Evolutionary conservation across 345 rosid species (phyloP).

Genomic region (Populus tremula): DNA sequence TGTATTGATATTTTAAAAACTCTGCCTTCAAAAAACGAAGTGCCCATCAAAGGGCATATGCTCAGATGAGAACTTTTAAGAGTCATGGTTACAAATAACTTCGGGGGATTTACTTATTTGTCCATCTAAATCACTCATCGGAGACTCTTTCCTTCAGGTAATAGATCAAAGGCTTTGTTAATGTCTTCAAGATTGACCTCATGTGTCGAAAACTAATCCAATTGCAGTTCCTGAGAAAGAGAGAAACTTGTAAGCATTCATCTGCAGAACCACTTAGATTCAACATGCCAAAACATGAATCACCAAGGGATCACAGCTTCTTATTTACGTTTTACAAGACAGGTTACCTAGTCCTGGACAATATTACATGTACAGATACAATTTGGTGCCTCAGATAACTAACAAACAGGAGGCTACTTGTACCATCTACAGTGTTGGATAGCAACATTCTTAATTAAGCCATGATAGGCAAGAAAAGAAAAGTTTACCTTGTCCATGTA

Average conservation of each 20-base stretch:
- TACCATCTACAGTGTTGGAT: background rate
- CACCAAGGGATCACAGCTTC: background rate
- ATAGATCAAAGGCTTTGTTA: slow-evolving; percentile 66
- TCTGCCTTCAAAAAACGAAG: too few species aligned
- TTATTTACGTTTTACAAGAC: background rate
- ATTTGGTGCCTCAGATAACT: background rate
- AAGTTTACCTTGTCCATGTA: slow-evolving; percentile 54
- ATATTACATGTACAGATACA: background rate
- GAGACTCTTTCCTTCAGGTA: slow-evolving; percentile 53
- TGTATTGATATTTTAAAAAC: background rate
- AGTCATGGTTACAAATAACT: background rate
- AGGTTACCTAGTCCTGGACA: background rate
- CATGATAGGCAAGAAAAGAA: background rate
- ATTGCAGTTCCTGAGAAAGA: slow-evolving; percentile 48
- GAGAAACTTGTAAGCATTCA: background rate
- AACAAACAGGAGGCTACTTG: background rate
- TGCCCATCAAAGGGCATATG: background rate
- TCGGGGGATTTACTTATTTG: slow-evolving; percentile 19
- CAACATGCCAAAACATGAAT: background rate
- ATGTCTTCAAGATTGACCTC: slow-evolving; percentile 68
- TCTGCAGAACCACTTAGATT: background rate
- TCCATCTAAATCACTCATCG: slow-evolving; percentile 79
- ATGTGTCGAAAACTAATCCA: slow-evolving; percentile 80
- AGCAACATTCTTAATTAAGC: background rate
- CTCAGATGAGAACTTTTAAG: background rate